Evolutionary conservation across 495 filamentous ascomycete genomes (phyloP).

Genomic region (Hypoxylon fragiforme): DNA sequence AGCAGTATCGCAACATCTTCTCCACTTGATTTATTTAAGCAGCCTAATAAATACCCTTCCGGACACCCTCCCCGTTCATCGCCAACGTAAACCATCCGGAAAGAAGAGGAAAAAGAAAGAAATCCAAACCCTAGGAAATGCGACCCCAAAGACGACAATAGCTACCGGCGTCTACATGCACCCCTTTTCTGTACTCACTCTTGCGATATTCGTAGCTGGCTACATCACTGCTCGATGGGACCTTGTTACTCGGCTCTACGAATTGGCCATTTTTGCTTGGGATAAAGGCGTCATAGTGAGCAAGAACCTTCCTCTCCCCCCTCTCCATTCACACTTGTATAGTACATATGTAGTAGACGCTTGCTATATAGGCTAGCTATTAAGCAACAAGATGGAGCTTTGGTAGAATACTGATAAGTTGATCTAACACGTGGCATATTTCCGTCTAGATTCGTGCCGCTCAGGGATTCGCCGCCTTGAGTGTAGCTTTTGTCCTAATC

Average conservation of each 20-base stretch:
- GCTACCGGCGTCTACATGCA: conserved; percentile 64
- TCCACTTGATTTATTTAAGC: background rate
- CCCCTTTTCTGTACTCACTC: conserved; percentile 90
- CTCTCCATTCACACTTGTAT: too few relatives aligned
- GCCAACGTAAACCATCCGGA: background rate
- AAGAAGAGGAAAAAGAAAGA: conserved; percentile 7
- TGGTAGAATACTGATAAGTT: background rate
- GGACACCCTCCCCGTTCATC: too few relatives aligned
- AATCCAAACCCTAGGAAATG: conserved; percentile 37
- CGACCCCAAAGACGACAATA: conserved; percentile 30
- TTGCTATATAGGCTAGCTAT: too few relatives aligned
- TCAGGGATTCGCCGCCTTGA: conserved; percentile 48
- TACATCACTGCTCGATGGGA: conserved; percentile 99
- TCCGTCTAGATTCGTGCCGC: conserved; percentile 45
- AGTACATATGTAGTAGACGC: too few relatives aligned
- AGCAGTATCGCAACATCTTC: background rate
- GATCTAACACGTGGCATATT: conserved; percentile 8
- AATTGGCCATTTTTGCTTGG: conserved; percentile 95
- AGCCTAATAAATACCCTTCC: background rate
- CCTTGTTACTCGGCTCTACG: conserved; percentile 91
- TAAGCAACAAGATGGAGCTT: too few relatives aligned
- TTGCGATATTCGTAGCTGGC: conserved; percentile 97
- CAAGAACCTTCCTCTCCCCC: conserved; percentile 10
- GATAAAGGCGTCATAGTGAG: conserved; percentile 96
- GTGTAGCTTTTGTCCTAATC: conserved; percentile 46